A percentile compares a stretch with the other conserved stretches of the same genome.
phyloP scores from a whole-genome alignment of 371 early-diverging fungal species.

The Caulochytrium protostelioides region DNA sequence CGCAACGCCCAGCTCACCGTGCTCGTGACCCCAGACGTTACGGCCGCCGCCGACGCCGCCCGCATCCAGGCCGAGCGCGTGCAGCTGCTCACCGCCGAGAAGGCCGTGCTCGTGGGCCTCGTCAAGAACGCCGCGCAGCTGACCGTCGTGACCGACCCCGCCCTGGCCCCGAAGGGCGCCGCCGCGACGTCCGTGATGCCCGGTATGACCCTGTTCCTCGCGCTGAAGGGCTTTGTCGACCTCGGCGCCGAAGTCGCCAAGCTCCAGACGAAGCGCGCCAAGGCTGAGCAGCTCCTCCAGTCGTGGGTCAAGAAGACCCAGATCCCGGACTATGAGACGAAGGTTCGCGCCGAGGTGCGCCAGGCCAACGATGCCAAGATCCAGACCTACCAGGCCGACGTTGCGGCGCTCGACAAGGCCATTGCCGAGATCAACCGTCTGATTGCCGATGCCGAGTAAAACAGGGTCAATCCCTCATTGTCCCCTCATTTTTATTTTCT shows the following conservation, averaged over 20 bases:
- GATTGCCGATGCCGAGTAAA: too few species aligned
- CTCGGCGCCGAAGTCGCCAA: slow-evolving; percentile 52
- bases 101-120: slow-evolving; percentile 35
- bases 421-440: too few species aligned
- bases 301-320: slow-evolving; percentile 30
- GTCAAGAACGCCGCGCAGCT: slow-evolving; percentile 49
- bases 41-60: slow-evolving; percentile 9
- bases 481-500: background rate
- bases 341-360: slow-evolving; percentile 40
- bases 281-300: slow-evolving; percentile 25
- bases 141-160: slow-evolving; percentile 18
- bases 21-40: slow-evolving; percentile 1
- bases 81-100: slow-evolving; percentile 25
- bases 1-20: slow-evolving; percentile 18
- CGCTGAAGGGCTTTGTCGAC: slow-evolving; percentile 55
- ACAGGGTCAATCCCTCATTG: too few species aligned
- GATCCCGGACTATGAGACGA: slow-evolving; percentile 36
- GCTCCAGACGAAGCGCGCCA: slow-evolving; percentile 39
- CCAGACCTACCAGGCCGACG: too few species aligned
- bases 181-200: slow-evolving; percentile 37
- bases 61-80: too few species aligned
- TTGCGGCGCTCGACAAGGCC: too few species aligned
- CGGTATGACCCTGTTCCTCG: slow-evolving; percentile 32
- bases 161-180: slow-evolving; percentile 46
- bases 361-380: slow-evolving; percentile 36